These are phyloP conservation scores for Knufia fluminis DNA, from an alignment of 2,329 filamentous ascomycete genomes.

Conservation along the genomic window DNA sequence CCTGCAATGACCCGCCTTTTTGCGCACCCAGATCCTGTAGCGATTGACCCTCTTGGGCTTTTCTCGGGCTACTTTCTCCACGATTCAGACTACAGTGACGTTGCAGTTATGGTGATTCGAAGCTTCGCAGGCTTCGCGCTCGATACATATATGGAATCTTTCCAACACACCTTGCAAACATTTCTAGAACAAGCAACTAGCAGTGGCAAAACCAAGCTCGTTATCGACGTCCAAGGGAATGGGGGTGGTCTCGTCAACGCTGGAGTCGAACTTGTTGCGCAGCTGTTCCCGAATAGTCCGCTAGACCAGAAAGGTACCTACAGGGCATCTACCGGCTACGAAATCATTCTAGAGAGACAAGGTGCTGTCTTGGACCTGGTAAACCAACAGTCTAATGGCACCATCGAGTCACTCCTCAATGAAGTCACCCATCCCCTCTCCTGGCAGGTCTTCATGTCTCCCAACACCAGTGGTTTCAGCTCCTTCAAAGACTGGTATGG, in stretches of 20 bases:
- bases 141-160: conserved; percentile 25
- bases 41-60: conserved; percentile 27
- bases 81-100: conserved; percentile 30
- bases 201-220: conserved; percentile 48
- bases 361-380: conserved; percentile 25
- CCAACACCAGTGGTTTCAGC: conserved; percentile 29
- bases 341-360: background rate
- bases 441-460: conserved; percentile 25
- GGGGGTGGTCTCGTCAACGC: conserved; percentile 45
- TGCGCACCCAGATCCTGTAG: conserved; percentile 30
- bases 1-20: conserved; percentile 6
- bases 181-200: conserved; percentile 40
- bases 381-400: conserved; percentile 23
- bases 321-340: conserved; percentile 34
- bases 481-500: conserved; percentile 38
- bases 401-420: conserved; percentile 6
- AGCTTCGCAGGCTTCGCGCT: conserved; percentile 27
- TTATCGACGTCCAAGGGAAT: conserved; percentile 57
- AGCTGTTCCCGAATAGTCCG: conserved; percentile 42
- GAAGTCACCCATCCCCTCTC: conserved; percentile 24
- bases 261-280: conserved; percentile 44
- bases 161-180: conserved; percentile 31
- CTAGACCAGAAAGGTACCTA: conserved; percentile 40
- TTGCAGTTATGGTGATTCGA: conserved; percentile 37
- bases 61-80: conserved; percentile 39